Conservation (phyloP, 75 land plant genomes). For the Cryptomeria japonica region DNA sequence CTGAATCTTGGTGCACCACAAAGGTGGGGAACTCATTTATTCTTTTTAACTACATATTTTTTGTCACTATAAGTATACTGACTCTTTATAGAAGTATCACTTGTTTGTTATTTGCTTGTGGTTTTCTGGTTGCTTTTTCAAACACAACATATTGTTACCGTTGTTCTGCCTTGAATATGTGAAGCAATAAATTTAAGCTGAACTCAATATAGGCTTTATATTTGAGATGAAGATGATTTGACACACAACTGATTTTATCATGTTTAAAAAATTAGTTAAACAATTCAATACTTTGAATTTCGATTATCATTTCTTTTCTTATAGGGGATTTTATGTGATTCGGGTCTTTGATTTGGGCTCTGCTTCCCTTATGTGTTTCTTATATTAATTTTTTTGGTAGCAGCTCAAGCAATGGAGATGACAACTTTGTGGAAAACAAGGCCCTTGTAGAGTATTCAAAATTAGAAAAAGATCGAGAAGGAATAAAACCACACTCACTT, state of each 20-base stretch:
- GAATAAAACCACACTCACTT: conserved; percentile 73
- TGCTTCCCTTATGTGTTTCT: not conserved
- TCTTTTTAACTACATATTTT: not conserved
- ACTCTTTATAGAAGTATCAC: not conserved
- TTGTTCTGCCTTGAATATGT: not conserved
- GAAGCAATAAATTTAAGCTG: not conserved
- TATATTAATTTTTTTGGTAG: not conserved
- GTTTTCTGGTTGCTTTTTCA: not conserved
- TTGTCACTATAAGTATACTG: not conserved
- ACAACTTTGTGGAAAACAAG: conserved; percentile 94
- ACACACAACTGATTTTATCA: not conserved
- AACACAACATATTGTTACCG: not conserved
- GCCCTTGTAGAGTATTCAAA: conserved; percentile 83
- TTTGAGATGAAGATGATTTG: not conserved
- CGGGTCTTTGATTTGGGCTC: not conserved
- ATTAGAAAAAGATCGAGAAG: conserved; percentile 47
- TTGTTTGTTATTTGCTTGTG: not conserved
- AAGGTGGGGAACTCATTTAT: conserved; percentile 42
- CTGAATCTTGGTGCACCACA: conserved; percentile 77
- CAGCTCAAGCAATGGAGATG: conserved; percentile 76
- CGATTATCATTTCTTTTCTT: not conserved
- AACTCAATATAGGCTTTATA: not conserved
- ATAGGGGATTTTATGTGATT: not conserved
- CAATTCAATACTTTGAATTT: not conserved
- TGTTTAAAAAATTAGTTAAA: not conserved